Evolutionary conservation across 169 alveolate genomes (phyloP).

Genomic region (Theileria luwenshuni): DNA sequence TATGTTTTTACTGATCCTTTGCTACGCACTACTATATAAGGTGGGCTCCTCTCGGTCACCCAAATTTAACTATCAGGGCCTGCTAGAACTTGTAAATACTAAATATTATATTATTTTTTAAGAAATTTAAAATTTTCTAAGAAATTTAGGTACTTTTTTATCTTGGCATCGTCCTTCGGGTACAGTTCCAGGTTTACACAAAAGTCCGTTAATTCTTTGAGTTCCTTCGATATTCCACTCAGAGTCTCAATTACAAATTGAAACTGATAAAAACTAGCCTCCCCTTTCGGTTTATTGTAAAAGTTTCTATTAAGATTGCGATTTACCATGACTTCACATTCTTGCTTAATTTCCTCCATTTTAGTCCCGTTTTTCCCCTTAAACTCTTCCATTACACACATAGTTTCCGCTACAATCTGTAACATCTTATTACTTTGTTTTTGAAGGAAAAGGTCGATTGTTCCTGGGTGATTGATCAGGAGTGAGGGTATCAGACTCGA

Average conservation of each 20-base stretch:
- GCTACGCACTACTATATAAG: neutral
- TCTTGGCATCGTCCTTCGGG: slow-evolving; percentile 28
- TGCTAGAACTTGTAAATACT: neutral
- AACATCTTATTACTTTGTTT: slow-evolving; percentile 40
- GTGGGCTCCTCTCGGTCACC: neutral
- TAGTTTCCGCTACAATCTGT: slow-evolving; percentile 40
- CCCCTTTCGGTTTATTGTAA: neutral
- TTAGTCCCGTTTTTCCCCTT: slow-evolving; percentile 18
- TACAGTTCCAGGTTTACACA: slow-evolving; percentile 21
- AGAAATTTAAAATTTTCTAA: slow-evolving; percentile 12
- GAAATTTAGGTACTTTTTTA: slow-evolving; percentile 15
- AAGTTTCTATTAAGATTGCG: slow-evolving; percentile 13
- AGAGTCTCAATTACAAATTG: slow-evolving; percentile 4
- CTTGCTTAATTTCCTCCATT: slow-evolving; percentile 34
- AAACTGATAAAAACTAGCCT: neutral
- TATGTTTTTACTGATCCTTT: neutral
- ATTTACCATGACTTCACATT: slow-evolving; percentile 25
- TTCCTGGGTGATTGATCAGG: slow-evolving; percentile 42
- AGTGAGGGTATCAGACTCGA: slow-evolving; percentile 12
- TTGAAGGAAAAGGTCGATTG: slow-evolving; percentile 39
- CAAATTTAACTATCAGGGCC: neutral
- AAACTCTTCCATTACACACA: slow-evolving; percentile 12
- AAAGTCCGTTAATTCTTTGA: slow-evolving; percentile 16
- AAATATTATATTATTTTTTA: neutral
- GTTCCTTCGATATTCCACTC: neutral